These are phyloP conservation scores for Gracilaria vermiculophylla DNA, from an alignment of 23 red algal species.

Conservation along the genomic window DNA sequence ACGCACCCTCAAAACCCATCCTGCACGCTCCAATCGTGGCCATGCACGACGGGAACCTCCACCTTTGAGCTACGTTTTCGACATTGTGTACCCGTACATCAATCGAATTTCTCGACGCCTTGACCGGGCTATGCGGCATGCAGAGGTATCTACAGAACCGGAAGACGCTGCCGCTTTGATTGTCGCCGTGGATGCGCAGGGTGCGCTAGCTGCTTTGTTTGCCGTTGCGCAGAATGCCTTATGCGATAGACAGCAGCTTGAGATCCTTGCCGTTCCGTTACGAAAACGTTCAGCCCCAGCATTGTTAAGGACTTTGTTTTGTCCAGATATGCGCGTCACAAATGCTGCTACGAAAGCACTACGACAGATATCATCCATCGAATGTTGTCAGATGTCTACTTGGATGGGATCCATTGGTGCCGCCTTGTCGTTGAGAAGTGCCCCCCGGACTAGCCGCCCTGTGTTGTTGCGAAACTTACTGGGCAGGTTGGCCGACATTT, in stretches of 20 bases:
- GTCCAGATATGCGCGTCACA: slow-evolving; percentile 54
- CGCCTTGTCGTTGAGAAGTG: slow-evolving; percentile 30
- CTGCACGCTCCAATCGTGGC: background rate
- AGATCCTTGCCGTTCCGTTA: slow-evolving; percentile 33
- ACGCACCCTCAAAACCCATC: slow-evolving; percentile 38
- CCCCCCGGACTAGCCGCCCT: background rate
- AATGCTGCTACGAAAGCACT: slow-evolving; percentile 55
- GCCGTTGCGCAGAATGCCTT: slow-evolving; percentile 64
- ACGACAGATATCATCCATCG: slow-evolving; percentile 38
- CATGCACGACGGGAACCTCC: slow-evolving; percentile 9
- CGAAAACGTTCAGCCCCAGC: slow-evolving; percentile 42
- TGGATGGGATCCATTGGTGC: slow-evolving; percentile 56
- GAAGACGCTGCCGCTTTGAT: slow-evolving; percentile 55
- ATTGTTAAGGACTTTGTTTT: slow-evolving; percentile 51
- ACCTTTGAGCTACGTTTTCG: slow-evolving; percentile 25
- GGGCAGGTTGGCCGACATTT: slow-evolving; percentile 46
- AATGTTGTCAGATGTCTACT: slow-evolving; percentile 36
- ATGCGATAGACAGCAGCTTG: slow-evolving; percentile 22
- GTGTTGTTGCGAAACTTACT: slow-evolving; percentile 21
- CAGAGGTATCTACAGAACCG: slow-evolving; percentile 25
- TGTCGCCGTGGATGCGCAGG: slow-evolving; percentile 60
- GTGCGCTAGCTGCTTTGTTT: slow-evolving; percentile 53
- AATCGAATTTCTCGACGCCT: slow-evolving; percentile 48
- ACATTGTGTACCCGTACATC: slow-evolving; percentile 41
- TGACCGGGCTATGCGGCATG: slow-evolving; percentile 54